Percentiles rank a stretch among this genome's conserved stretches.
phyloP scores from a whole-genome alignment of 371 early-diverging fungal genomes.

The Mortierella sp. region DNA sequence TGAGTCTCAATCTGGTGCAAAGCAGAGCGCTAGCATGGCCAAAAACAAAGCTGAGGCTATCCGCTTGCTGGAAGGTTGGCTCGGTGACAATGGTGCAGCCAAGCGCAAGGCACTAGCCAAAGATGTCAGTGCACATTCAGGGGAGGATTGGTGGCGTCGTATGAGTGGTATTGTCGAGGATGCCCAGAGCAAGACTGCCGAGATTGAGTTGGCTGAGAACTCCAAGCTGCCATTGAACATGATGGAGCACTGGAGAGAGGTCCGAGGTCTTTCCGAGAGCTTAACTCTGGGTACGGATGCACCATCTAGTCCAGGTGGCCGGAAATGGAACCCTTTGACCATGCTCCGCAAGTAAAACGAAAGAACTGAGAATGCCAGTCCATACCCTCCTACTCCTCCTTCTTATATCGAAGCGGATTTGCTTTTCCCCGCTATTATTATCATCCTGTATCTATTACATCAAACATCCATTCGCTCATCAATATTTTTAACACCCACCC shows the following conservation, averaged over 20 bases:
- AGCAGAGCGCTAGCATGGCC: constrained; percentile 24
- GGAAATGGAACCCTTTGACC: constrained; percentile 49
- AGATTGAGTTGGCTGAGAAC: background rate
- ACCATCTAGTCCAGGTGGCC: constrained; percentile 20
- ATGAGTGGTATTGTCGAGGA: constrained; percentile 49
- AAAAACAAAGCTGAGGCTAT: constrained; percentile 31
- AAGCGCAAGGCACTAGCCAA: constrained; percentile 35
- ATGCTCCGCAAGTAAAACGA: constrained; percentile 39
- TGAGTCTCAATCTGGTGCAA: constrained; percentile 9
- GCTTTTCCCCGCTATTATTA: background rate
- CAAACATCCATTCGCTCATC: too few relatives aligned
- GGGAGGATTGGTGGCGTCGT: constrained; percentile 38
- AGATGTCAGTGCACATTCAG: constrained; percentile 9
- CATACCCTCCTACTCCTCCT: background rate
- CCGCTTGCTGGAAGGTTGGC: constrained; percentile 37
- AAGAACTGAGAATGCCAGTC: background rate
- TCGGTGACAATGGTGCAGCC: constrained; percentile 26
- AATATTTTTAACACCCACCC: background rate
- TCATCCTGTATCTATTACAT: background rate
- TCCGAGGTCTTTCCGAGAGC: constrained; percentile 24
- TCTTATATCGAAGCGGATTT: background rate
- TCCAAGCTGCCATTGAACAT: constrained; percentile 28
- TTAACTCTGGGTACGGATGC: constrained; percentile 14
- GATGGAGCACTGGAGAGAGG: constrained; percentile 37
- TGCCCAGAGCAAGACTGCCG: background rate